A percentile compares a stretch with the other conserved stretches of the same genome.
These are phyloP conservation scores for Centella asiatica DNA, from an alignment of 129 eudicot genomes.

Conservation along the genomic window DNA sequence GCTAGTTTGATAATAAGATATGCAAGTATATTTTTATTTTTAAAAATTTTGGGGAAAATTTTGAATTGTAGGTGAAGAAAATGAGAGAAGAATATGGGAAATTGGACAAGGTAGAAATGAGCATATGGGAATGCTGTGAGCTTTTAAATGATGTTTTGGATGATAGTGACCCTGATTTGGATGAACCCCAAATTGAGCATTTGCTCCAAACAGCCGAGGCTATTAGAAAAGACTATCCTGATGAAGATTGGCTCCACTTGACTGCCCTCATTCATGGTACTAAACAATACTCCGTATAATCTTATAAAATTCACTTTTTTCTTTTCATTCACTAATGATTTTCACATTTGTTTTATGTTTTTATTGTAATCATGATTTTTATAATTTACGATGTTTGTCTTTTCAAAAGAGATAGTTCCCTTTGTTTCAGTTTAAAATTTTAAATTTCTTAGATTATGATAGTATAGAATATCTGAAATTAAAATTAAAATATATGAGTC, in stretches of 20 bases:
- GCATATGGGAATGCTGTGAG: conserved; percentile 52
- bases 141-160: conserved; percentile 33
- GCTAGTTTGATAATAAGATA: background rate
- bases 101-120: conserved; percentile 28
- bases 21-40: background rate
- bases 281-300: background rate
- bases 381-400: no score
- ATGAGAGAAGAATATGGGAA: conserved; percentile 36
- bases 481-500: no score
- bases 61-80: conserved; percentile 24
- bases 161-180: conserved; percentile 48
- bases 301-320: no score
- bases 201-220: conserved; percentile 45
- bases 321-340: background rate
- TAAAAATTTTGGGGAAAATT: background rate
- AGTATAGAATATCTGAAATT: no score
- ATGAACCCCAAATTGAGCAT: conserved; percentile 45
- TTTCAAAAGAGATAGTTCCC: no score
- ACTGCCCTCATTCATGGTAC: conserved; percentile 45
- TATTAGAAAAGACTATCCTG: conserved; percentile 39
- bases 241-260: conserved; percentile 50
- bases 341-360: background rate
- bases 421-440: no score
- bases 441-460: no score
- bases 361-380: no score